Base-by-base conservation (phyloP, 148 eudicot genomes). In the Fagopyrum homotropicum region DNA sequence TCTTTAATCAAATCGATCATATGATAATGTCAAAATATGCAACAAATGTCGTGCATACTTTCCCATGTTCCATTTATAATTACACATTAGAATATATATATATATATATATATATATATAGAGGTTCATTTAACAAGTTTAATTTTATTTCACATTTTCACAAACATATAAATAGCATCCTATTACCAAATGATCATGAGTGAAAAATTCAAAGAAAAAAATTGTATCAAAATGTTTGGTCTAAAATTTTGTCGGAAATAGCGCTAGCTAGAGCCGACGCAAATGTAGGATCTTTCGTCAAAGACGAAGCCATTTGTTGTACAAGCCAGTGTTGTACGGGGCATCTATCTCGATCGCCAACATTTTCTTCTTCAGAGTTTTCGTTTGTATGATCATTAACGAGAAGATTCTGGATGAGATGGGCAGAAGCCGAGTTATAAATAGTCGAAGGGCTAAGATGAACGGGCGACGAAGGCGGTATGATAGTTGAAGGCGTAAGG, bases 251-350 rank as follows among this genome's bases (percentile, higher is more conserved):
- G 26, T 79, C 80, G 4, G 84, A 74, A 9, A 84, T 75, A 2
- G 78, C 82, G 1, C 68, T 40, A 22, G 86, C 84, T 48, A 76
- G 79, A 7, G 84, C 75, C 6, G 78, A 52, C 15, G 80, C 74
- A 29, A 81, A 84, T 17, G 76, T 73, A 46, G 86, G 80, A 73
- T 84, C 86, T 48, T 64, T 79, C 0, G 82, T 74, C 51, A 84
- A 78, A 52, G 82, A 76, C 69, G 72, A 75, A 60, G 82, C 84
- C 78, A 81, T 81, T 74, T 76, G 75, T 15, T 84, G 76, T 29
- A 77, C 75, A n/a, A 83, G 59, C 40, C 76, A 46, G 71, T 50
- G 26, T 78, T 69, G 15, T 7, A 5, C 17, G 4, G 19, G 0
- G 17, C 5, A 16, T 54, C 7, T 19, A 45, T 75, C 77, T 4